A percentile compares a stretch with the other conserved stretches of the same genome.
Conservation (phyloP, 2,329 filamentous ascomycete genomes). For the Colletotrichum sp. region DNA sequence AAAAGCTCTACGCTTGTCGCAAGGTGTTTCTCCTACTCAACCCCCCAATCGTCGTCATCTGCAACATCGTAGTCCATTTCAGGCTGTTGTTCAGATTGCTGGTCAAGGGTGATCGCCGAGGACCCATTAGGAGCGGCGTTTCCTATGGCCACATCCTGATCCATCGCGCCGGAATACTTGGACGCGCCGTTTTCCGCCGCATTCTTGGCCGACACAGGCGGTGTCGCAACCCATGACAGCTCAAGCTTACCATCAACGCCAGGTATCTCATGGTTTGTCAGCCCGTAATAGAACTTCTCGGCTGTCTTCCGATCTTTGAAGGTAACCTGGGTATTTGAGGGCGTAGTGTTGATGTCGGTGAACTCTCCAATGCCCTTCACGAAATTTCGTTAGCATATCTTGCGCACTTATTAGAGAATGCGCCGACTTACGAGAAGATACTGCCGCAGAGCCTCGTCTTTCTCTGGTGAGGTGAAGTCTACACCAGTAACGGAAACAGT, state of each 20-base stretch:
- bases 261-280: conserved; percentile 63
- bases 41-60: conserved; percentile 54
- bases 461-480: conserved; percentile 64
- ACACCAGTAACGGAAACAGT: conserved; percentile 68
- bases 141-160: conserved; percentile 15
- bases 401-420: neutral
- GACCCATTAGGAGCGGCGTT: conserved; percentile 19
- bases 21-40: conserved; percentile 3
- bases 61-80: conserved; percentile 61
- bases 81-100: conserved; percentile 34
- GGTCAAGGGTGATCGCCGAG: conserved; percentile 20
- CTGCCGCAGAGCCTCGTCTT: conserved; percentile 73
- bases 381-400: neutral
- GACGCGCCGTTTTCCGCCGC: conserved; percentile 1
- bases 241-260: conserved; percentile 68
- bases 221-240: conserved; percentile 63
- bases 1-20: neutral
- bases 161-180: conserved; percentile 2
- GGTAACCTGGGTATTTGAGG: conserved; percentile 56
- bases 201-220: conserved; percentile 27
- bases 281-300: conserved; percentile 69
- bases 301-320: conserved; percentile 74
- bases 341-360: conserved; percentile 57
- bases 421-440: conserved; percentile 68
- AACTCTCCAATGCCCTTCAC: conserved; percentile 66